phyloP scores from a whole-genome alignment of 1,139 yeast genomes.

The Saccharomyces hybrid region DNA sequence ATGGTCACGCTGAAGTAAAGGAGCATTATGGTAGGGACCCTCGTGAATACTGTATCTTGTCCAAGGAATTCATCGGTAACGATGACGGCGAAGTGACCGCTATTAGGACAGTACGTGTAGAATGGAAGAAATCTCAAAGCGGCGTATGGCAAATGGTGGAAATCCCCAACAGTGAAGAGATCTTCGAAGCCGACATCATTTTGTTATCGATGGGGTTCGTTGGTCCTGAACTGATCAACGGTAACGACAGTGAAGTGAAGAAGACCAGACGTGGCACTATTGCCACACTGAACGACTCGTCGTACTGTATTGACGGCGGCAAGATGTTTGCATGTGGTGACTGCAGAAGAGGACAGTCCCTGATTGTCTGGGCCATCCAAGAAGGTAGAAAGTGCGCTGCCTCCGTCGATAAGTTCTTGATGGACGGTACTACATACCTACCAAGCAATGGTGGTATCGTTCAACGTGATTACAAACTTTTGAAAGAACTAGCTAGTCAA shows the following conservation, averaged over 20 bases:
- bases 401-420: constrained; percentile 74
- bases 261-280: constrained; percentile 87
- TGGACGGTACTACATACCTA: constrained; percentile 62
- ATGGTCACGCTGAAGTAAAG: constrained; percentile 93
- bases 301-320: constrained; percentile 59
- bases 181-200: constrained; percentile 91
- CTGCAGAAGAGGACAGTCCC: constrained; percentile 96
- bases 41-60: constrained; percentile 89
- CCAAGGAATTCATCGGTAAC: constrained; percentile 92
- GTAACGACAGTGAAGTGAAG: constrained; percentile 57
- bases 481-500: constrained; percentile 64
- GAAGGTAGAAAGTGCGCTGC: constrained; percentile 99
- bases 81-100: constrained; percentile 92
- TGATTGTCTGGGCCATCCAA: constrained; percentile 98
- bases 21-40: constrained; percentile 97
- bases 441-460: constrained; percentile 94
- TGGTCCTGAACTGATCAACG: constrained; percentile 70
- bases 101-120: constrained; percentile 91
- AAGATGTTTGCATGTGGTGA: constrained; percentile 95
- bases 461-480: constrained; percentile 66
- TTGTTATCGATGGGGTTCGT: constrained; percentile 94
- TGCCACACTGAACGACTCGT: constrained; percentile 56
- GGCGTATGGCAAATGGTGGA: constrained; percentile 99
- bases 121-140: constrained; percentile 91
- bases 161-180: constrained; percentile 88